phyloP scores from a whole-genome alignment of 2,329 filamentous ascomycete genomes.

The Aspergillus sp. region DNA sequence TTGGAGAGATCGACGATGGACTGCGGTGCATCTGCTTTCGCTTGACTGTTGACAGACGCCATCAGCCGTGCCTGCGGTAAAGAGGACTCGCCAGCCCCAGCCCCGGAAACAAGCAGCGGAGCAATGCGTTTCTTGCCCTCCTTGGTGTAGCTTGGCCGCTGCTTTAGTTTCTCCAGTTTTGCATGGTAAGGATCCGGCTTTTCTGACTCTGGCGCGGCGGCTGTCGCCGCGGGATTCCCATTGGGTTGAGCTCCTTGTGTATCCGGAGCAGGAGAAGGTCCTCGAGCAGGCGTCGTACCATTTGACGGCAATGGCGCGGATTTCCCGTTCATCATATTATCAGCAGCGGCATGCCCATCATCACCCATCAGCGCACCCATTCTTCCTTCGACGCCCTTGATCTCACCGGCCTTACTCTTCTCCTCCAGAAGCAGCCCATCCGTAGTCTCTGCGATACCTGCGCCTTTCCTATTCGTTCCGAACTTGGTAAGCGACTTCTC shows the following conservation, averaged over 20 bases:
- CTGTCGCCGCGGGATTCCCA: slow-evolving; percentile 20
- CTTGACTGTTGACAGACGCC: slow-evolving; percentile 58
- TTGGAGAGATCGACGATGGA: slow-evolving; percentile 83
- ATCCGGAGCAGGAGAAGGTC: slow-evolving; percentile 23
- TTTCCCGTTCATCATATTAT: slow-evolving; percentile 42
- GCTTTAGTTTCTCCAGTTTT: slow-evolving; percentile 65
- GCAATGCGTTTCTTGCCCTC: slow-evolving; percentile 95
- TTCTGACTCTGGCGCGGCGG: slow-evolving; percentile 25
- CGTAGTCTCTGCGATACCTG: slow-evolving; percentile 86
- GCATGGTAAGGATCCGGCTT: slow-evolving; percentile 47
- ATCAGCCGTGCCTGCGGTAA: slow-evolving; percentile 82
- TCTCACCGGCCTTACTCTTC: slow-evolving; percentile 81
- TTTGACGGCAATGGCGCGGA: slow-evolving; percentile 34
- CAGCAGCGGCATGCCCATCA: slow-evolving; percentile 47
- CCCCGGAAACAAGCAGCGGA: slow-evolving; percentile 81
- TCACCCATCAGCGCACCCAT: slow-evolving; percentile 99
- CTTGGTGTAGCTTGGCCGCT: slow-evolving; percentile 87
- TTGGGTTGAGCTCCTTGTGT: slow-evolving; percentile 27
- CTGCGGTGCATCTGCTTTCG: slow-evolving; percentile 64
- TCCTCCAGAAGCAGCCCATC: slow-evolving; percentile 82
- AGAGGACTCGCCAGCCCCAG: slow-evolving; percentile 76
- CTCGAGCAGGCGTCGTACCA: slow-evolving; percentile 31
- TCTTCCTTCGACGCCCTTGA: slow-evolving; percentile 79
- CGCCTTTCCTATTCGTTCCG: slow-evolving; percentile 74
- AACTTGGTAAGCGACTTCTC: slow-evolving; percentile 89